Conservation (phyloP, 2,329 filamentous ascomycete species). For the Colletotrichum salicis region DNA sequence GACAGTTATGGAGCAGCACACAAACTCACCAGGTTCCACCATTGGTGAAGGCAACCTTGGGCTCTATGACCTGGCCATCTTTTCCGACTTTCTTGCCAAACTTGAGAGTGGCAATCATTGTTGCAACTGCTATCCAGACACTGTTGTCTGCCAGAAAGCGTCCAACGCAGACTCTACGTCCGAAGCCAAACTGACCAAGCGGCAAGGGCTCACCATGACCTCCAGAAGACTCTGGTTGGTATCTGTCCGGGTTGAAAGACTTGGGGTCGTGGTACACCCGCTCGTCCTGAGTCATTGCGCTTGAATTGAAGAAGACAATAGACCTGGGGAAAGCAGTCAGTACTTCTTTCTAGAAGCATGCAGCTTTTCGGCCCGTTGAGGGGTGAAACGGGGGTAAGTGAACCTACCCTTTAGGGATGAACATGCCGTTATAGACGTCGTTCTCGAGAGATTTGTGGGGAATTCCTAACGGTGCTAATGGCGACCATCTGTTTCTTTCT, state of each 20-base stretch:
- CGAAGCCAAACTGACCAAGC: conserved; percentile 51
- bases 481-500: conserved; percentile 48
- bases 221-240: conserved; percentile 41
- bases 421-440: conserved; percentile 66
- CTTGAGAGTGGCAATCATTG: conserved; percentile 45
- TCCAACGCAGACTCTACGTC: conserved; percentile 47
- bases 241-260: conserved; percentile 59
- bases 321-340: conserved; percentile 38
- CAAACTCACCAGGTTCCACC: conserved; percentile 34
- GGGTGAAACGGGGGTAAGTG: conserved; percentile 7
- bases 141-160: conserved; percentile 48
- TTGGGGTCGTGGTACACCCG: conserved; percentile 53
- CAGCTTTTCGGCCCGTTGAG: conserved; percentile 20
- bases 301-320: conserved; percentile 54
- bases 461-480: conserved; percentile 60
- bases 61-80: conserved; percentile 43
- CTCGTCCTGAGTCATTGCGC: conserved; percentile 56
- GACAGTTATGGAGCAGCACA: background rate
- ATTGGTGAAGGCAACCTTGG: conserved; percentile 31
- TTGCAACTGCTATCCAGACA: conserved; percentile 49
- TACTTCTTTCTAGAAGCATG: conserved; percentile 32
- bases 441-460: conserved; percentile 65
- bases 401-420: conserved; percentile 62
- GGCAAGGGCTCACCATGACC: conserved; percentile 56
- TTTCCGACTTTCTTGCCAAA: conserved; percentile 45